Percentiles rank a stretch among this genome's conserved stretches.
These are phyloP conservation scores for Glycyrrhiza uralensis DNA, from an alignment of 306 rosid genomes.

Conservation along the genomic window DNA sequence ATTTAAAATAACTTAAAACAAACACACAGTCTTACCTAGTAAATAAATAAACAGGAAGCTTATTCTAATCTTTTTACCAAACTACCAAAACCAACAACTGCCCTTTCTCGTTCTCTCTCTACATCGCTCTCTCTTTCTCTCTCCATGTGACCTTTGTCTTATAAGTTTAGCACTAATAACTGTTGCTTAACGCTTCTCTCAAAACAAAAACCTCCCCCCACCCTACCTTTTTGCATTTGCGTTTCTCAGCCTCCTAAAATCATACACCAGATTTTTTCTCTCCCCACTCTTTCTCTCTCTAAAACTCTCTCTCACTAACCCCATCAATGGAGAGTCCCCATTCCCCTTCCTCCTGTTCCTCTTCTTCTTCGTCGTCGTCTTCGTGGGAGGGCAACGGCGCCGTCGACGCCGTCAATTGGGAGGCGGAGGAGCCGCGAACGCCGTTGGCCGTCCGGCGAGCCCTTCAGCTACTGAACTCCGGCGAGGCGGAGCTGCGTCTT, in stretches of 20 bases:
- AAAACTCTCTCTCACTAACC: neutral
- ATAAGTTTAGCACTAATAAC: constrained; percentile 17
- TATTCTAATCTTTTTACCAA: constrained; percentile 13
- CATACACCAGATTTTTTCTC: constrained; percentile 1
- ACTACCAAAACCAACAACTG: constrained; percentile 35
- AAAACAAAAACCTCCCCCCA: constrained; percentile 21
- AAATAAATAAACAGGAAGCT: too few species aligned
- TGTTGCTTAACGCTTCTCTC: constrained; percentile 52
- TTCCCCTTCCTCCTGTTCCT: constrained; percentile 36
- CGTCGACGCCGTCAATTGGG: constrained; percentile 19
- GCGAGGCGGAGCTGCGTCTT: constrained; percentile 45
- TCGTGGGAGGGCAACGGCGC: constrained; percentile 14
- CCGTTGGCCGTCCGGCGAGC: constrained; percentile 66
- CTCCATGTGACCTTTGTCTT: neutral
- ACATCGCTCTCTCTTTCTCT: neutral
- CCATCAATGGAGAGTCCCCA: constrained; percentile 39
- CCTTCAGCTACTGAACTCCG: constrained; percentile 59
- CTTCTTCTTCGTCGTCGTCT: constrained; percentile 25
- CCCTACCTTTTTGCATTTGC: neutral
- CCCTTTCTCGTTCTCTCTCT: neutral
- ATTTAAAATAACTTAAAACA: too few species aligned
- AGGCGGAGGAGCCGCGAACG: constrained; percentile 37
- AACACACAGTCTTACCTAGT: too few species aligned
- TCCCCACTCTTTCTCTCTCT: neutral
- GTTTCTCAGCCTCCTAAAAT: constrained; percentile 20